Base-by-base conservation (phyloP, 129 eudicot species). In the Centrapalus pauciflorus region DNA sequence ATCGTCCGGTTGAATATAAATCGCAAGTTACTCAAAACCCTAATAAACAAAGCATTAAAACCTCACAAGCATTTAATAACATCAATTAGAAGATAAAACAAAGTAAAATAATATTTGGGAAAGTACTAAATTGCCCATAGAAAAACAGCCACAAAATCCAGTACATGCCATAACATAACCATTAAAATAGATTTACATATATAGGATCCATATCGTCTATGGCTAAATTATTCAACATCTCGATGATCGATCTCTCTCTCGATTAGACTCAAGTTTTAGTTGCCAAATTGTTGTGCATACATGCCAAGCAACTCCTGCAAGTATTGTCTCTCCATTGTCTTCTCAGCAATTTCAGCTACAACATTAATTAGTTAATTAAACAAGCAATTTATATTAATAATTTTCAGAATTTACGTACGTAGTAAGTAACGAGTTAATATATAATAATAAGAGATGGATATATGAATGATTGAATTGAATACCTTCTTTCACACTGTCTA, bases 301-400 rank as follows among this genome's bases (percentile, higher is more conserved):
- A 41, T 57, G 29, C 19, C 7, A 1, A 57, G 16, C 20, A 70
- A 5, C 29, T 51, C 67, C 48, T 1, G 57, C 43, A 70, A 58
- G 24, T 24, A n/a, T 23, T 13, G 24, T 28, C 21, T 32, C 56
- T 70, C 75, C 58, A 43, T 19, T 57, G 45, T 43, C 1, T 38
- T 41, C 55, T 57, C 49, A 2, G 56, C 55, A 58, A 70, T 43
- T 70, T 70, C 16, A 0, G 66, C 75, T 70, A 21, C 33, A 50
- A 50, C 6, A 13, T 56, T 27, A 57, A 40, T 41, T 28, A 2
- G 7, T 56, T 27, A 57, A 40, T 41, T 28, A 2, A 59, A 56
- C 56, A 43, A 57, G 37, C 5, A 27, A 70, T n/a, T n/a, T n/a
- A n/a, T n/a, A 41, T 17, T 19, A 69, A 16, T 12, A 7, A 17